Evolutionary conservation across 148 eudicot species (phyloP), one percentile per base, ranked within the genome.

Genomic region (Amaranthus cruentus): DNA sequence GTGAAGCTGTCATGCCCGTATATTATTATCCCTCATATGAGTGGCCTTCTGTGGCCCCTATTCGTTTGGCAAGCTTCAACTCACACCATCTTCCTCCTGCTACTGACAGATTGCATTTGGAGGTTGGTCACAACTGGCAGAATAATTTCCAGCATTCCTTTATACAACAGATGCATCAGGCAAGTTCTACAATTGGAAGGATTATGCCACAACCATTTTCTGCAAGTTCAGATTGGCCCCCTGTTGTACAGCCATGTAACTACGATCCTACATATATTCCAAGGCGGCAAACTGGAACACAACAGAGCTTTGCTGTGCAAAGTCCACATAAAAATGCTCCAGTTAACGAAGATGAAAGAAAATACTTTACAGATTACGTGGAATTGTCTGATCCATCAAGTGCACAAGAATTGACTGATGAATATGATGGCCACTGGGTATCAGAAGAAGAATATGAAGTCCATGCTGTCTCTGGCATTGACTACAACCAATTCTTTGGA

Each of bases 71-170:
- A 65, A 74, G 81, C 78, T 77, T 82, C 76, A 85, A 83, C 77
- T 70, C 96, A 58, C 93, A 83, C 55, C 70, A 83, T 80, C 87
- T 85, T 75, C 97, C 98, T 53, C 88, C 90, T 59, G 86, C 98
- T 54, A 89, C 98, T 70, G 98, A 94, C 71, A 87, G 98, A 87
- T 85, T 94, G 85, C 98, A 94, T 79, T 87, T 94, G 73, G 98
- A 94, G 79, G 98, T 94, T 74, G 93, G 96, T 77, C 87, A 85
- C 82, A 93, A 91, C 81, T 85, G 89, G 91, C 77, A 85, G 75
- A 90, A 83, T 77, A 87, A 82, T 75, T 85, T 88, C 70, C 90
- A 84, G 76, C 93, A 79, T 74, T 84, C 98, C 28, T 81, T 87
- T 47, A 69, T 94, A 53, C 89, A 79, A 59, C 74, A 85, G 73